Evolutionary conservation across 1,284 basidiomycete genomes (phyloP), one percentile per base, ranked within the genome.

Genomic region (Violaceomyces palustris): DNA sequence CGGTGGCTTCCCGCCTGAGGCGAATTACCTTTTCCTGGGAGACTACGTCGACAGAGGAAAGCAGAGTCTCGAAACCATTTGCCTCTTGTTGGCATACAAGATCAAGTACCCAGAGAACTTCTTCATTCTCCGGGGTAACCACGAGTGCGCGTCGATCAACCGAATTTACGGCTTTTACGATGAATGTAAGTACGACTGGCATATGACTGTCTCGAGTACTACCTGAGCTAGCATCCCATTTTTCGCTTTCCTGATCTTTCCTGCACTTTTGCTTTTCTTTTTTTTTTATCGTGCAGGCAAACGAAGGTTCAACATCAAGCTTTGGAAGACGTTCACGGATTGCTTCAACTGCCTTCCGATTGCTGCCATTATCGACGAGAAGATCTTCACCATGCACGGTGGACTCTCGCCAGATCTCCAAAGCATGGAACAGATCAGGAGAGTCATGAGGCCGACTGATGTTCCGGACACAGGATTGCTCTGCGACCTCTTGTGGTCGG

Each of bases 31-130:
- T 66, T 93, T 93, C 80, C 82, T 93, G 37, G 89, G 89, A 54
- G 89, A 92, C 77, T 93, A 92, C 73, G 90, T 93, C 67, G 90
- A 93, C 78, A 83, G 89, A 75, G 89, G 90, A 67, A 93, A 93
- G 77, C 89, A 92, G 76, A 87, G 84, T 39, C 81, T 93, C 61
- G 90, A 93, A 78, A 92, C 90, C 19, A 93, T 93, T 74, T 91
- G 88, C 56, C 49, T 64, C 17, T 80, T 91, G 48, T 82, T 91
- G 58, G 87, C 87, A 39, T 91, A 91, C 74, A 98, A 98, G 82
- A 93, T 93, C 82, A 93, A 93, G 81, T 93, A 93, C 79, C 90
- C 89, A 42, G 89, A 93, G 81, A 93, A 93, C 79, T 93, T 93
- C 77, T 93, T 93, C 78, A 88, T 93, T 73, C 80, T 93, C 55